Evolutionary conservation across 2,329 filamentous ascomycete genomes (phyloP), one percentile per base, ranked within the genome.

Genomic region (Pseudogymnoascus sp.): DNA sequence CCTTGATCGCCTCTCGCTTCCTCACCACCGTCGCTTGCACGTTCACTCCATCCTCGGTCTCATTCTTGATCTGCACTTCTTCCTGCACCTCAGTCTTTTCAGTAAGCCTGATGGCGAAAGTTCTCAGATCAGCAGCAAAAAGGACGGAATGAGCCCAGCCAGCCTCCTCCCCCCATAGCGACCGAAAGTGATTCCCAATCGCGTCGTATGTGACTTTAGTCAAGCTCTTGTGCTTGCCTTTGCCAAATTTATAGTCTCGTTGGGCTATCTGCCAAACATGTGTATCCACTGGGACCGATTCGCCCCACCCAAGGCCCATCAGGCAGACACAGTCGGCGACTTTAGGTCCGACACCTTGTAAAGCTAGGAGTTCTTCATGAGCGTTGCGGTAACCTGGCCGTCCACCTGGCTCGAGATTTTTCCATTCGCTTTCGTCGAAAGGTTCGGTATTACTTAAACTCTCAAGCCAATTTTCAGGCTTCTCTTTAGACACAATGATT

Each of bases 221-320:
- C 64, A 99, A 80, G 54, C 90, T 93, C 70, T 91, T 93, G 64
- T 89, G 81, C 70, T 90, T 93, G 7, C 84, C 85, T 68, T 86
- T 90, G 6, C 90, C 90, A 68, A 99, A 96, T 62, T 87, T 91
- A 76, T 99, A 99, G 73, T 99, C 94, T 60, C 94, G 82, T 72
- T 95, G 90, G 0, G 94, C 95, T 70, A 99, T 97, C 77, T 97
- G 92, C 93, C 92, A 97, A 11, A 99, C 91, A 74, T 99, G 95
- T 1, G 95, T 99, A 73, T 99, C 94, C 32, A 99, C 90, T 0
- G 94, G 94, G 1, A 99, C 92, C 2, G 92, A 87, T 74, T 97
- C 93, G 32, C 89, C 89, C 93, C 95, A 99, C 28, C 92, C 93
- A 12, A 99, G 76, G 0, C 95, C 95, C 89, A 99, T 97, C 18